Conservation (phyloP, 768 basidiomycete genomes). For the Solioccasus polychromus region DNA sequence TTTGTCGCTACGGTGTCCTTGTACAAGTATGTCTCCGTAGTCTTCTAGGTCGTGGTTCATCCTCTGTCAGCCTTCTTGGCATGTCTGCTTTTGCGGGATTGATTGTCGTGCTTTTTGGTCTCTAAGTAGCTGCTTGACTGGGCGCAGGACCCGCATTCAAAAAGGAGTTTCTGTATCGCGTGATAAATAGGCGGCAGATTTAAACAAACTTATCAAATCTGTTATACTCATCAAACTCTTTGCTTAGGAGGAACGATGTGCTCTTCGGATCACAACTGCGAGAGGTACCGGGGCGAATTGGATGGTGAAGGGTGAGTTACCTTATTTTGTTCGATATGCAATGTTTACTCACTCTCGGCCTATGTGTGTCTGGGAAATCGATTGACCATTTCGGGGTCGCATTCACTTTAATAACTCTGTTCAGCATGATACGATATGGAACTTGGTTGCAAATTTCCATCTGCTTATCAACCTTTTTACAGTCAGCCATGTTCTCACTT, state of each 20-base stretch:
- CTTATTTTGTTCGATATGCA: no score
- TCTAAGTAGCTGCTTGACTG: constrained; percentile 39
- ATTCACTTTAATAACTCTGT: constrained; percentile 86
- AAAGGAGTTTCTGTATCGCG: constrained; percentile 33
- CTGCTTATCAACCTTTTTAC: not conserved
- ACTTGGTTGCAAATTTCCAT: not conserved
- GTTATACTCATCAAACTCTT: constrained; percentile 44
- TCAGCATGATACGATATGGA: constrained; percentile 73
- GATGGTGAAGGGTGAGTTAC: constrained; percentile 64
- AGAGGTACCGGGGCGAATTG: constrained; percentile 70
- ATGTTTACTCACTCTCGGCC: constrained; percentile 70
- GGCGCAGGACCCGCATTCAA: constrained; percentile 37
- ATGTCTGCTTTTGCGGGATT: constrained; percentile 46
- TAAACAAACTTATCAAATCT: constrained; percentile 43
- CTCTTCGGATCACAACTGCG: constrained; percentile 39
- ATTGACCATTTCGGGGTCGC: constrained; percentile 76
- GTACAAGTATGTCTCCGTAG: constrained; percentile 53
- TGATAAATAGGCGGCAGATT: constrained; percentile 42
- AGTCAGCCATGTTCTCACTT: constrained; percentile 74
- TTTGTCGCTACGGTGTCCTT: constrained; percentile 69
- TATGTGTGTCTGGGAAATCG: constrained; percentile 72
- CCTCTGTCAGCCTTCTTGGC: constrained; percentile 53
- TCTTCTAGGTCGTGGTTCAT: constrained; percentile 20
- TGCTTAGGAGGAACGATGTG: constrained; percentile 45
- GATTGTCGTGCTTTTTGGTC: constrained; percentile 39